phyloP scores from a whole-genome alignment of 257 asterid genomes.

The Primulina eburnea region DNA sequence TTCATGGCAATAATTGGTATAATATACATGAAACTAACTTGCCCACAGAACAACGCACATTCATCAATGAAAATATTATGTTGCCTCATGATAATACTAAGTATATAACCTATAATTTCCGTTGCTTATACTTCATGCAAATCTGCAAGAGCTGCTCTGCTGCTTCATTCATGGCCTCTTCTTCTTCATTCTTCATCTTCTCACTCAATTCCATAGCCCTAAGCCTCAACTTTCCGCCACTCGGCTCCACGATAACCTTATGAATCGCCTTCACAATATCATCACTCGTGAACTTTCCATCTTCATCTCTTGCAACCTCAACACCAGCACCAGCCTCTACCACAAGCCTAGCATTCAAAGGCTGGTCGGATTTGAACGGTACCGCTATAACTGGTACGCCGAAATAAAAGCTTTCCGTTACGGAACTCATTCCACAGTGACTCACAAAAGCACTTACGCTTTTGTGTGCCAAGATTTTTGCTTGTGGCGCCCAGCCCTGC shows the following conservation, averaged over 20 bases:
- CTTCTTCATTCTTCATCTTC: not conserved
- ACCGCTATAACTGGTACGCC: not conserved
- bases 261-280: not conserved
- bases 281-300: not conserved
- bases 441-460: not conserved
- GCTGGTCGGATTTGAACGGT: not conserved
- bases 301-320: not conserved
- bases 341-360: not conserved
- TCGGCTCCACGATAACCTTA: not conserved
- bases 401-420: too few species aligned
- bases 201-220: not conserved
- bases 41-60: too few species aligned
- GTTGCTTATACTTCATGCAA: conserved; percentile 12
- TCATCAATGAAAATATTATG: too few species aligned
- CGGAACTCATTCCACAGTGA: not conserved
- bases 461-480: not conserved
- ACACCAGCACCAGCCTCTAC: not conserved
- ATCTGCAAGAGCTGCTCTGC: too few species aligned
- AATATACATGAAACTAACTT: too few species aligned
- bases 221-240: not conserved
- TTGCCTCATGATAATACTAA: too few species aligned
- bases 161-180: too few species aligned
- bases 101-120: too few species aligned
- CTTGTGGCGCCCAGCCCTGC: not conserved
- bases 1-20: too few species aligned